Base-by-base conservation (phyloP, 148 eudicot species). In the Silene uniflora region DNA sequence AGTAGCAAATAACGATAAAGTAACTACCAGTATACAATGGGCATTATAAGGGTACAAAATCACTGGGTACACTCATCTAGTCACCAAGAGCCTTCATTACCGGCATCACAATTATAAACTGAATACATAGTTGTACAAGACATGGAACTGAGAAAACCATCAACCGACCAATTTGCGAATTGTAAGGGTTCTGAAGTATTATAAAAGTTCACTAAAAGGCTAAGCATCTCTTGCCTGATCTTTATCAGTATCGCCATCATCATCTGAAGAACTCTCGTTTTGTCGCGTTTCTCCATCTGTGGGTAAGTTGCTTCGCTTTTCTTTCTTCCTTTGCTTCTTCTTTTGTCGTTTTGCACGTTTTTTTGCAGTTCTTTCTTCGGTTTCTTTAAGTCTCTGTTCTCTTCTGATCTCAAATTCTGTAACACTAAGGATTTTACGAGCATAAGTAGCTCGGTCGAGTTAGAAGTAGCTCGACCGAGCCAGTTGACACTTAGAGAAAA, bases 341-440 rank as follows among this genome's bases (percentile, higher is more conserved):
- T 92, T 90, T 69, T 89, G 99, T 16, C 99, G 97, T 82, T 90
- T 95, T 74, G 82, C 77, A 52, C 98, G 98, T 77, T 92, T 95
- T 85, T 92, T 95, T 2, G 96, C 93, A 42, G 98, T 88, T 67
- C 88, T 87, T 80, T 92, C 98, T 82, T 95, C 98, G 9, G 92
- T 87, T 32, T 91, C 97, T 88, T 84, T 92, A 79, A 87, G 49
- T 79, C 94, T 88, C 76, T 92, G 93, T 74, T 89, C 94, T 81
- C 87, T 87, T 86, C 99, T 87, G 73, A 81, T 79, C 49, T 77
- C 80, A 76, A 91, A 92, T 74, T 95, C 99, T 13, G 93, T n/a
- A n/a, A n/a, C n/a, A n/a, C n/a, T n/a, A n/a, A n/a, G n/a, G n/a
- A n/a, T n/a, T n/a, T n/a, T n/a, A n/a, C n/a, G n/a, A n/a, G n/a